Conservation (phyloP, 306 rosid genomes). For the Phaseolus lunatus region DNA sequence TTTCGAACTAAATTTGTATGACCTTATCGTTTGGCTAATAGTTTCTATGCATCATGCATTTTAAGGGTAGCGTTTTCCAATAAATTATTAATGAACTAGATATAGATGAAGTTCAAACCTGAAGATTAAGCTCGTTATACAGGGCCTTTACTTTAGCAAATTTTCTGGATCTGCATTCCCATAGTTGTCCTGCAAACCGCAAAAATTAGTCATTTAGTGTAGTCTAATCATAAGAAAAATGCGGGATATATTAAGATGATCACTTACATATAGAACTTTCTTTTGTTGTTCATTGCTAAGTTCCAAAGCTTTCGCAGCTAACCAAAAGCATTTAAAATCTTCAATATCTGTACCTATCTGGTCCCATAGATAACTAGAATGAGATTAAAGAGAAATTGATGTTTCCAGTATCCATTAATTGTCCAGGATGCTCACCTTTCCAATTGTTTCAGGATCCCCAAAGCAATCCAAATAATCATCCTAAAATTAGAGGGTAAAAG, state of each 20-base stretch:
- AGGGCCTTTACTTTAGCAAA: slow-evolving; percentile 76
- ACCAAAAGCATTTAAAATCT: slow-evolving; percentile 98
- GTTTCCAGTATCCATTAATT: slow-evolving; percentile 2
- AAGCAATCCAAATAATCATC: slow-evolving; percentile 97
- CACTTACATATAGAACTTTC: slow-evolving; percentile 70
- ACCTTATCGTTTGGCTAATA: slow-evolving; percentile 1
- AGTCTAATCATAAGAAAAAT: slow-evolving; percentile 33
- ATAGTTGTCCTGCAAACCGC: slow-evolving; percentile 70
- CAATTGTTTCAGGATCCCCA: slow-evolving; percentile 82
- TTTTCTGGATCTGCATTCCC: slow-evolving; percentile 71
- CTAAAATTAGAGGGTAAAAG: slow-evolving; percentile 47
- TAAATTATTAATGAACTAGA: neutral
- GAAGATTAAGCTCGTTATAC: slow-evolving; percentile 72
- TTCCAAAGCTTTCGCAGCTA: slow-evolving; percentile 91
- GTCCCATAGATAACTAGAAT: slow-evolving; percentile 43
- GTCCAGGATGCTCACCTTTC: slow-evolving; percentile 66
- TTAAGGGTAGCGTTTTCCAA: neutral
- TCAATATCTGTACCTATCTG: slow-evolving; percentile 98
- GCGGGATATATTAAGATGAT: neutral
- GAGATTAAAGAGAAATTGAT: slow-evolving; percentile 39
- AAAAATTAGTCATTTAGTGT: slow-evolving; percentile 22
- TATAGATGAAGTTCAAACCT: slow-evolving; percentile 59
- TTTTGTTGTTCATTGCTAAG: slow-evolving; percentile 73
- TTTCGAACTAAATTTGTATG: slow-evolving; percentile 32
- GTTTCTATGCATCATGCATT: neutral